Evolutionary conservation across 495 filamentous ascomycete genomes (phyloP).

Genomic region (Cladorrhinum samala): DNA sequence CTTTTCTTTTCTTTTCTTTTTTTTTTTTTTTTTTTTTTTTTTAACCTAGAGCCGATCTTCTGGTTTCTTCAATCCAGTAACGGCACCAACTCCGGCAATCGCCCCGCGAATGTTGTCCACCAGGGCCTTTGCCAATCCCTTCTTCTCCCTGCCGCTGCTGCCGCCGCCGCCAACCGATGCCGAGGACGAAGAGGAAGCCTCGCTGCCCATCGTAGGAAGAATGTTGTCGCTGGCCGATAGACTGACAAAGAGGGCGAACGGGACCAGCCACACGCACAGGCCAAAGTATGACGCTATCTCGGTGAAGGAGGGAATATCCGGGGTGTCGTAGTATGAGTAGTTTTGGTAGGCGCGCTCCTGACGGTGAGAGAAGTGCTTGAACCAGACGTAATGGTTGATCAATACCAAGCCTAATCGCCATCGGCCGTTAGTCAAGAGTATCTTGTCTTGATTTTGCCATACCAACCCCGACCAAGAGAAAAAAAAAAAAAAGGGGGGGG

Average conservation of each 20-base stretch:
- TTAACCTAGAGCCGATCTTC: constrained; percentile 25
- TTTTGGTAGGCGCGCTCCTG: constrained; percentile 41
- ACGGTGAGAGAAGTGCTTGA: constrained; percentile 76
- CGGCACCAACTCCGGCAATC: constrained; percentile 63
- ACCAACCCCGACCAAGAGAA: too few species aligned
- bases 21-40: neutral
- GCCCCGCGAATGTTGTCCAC: constrained; percentile 71
- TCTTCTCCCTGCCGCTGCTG: constrained; percentile 51
- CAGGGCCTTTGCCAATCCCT: constrained; percentile 85
- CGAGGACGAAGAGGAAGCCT: constrained; percentile 25
- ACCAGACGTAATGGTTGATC: constrained; percentile 95
- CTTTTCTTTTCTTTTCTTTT: neutral
- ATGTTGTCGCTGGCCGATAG: constrained; percentile 92
- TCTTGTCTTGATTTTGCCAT: too few species aligned
- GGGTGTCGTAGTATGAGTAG: constrained; percentile 50
- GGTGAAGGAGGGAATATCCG: constrained; percentile 73
- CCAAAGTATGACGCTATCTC: constrained; percentile 96
- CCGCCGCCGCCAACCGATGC: constrained; percentile 33
- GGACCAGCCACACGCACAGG: constrained; percentile 92
- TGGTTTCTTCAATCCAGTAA: constrained; percentile 58
- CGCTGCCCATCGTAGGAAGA: constrained; percentile 70
- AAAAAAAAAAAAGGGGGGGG: too few species aligned
- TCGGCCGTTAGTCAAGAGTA: too few species aligned
- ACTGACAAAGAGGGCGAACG: constrained; percentile 90
- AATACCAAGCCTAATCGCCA: constrained; percentile 78